These are phyloP conservation scores for Hyphodiscus sp. DNA, from an alignment of 2,329 filamentous ascomycete species.

Conservation along the genomic window DNA sequence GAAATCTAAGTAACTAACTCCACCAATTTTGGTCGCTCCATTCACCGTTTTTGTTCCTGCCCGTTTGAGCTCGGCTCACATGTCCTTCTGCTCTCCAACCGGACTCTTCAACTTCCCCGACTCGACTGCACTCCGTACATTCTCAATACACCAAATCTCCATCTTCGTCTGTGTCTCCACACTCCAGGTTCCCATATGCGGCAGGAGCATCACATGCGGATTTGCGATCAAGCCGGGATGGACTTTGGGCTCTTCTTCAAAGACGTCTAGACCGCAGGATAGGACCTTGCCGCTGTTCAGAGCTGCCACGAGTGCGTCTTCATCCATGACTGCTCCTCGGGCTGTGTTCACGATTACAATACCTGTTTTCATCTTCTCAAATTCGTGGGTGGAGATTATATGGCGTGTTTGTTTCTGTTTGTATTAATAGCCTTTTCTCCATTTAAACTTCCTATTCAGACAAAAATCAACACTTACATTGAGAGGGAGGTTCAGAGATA, in stretches of 20 bases:
- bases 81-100: slow-evolving; percentile 62
- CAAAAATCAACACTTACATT: slow-evolving; percentile 54
- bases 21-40: not conserved
- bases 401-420: slow-evolving; percentile 57
- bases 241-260: slow-evolving; percentile 71
- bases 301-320: slow-evolving; percentile 69
- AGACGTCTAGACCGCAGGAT: slow-evolving; percentile 73
- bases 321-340: slow-evolving; percentile 75
- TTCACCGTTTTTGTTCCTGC: not conserved
- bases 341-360: slow-evolving; percentile 78
- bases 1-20: not conserved
- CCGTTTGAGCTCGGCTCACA: slow-evolving; percentile 22
- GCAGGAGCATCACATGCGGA: slow-evolving; percentile 65
- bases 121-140: slow-evolving; percentile 57
- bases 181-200: slow-evolving; percentile 84
- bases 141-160: slow-evolving; percentile 71
- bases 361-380: slow-evolving; percentile 70
- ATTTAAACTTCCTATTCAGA: not conserved
- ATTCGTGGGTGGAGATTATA: slow-evolving; percentile 65
- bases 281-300: slow-evolving; percentile 63
- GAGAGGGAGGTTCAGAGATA: slow-evolving; percentile 74
- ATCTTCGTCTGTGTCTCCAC: slow-evolving; percentile 57
- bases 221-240: slow-evolving; percentile 68
- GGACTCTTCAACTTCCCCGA: slow-evolving; percentile 58
- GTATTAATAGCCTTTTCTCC: not conserved